Percentiles rank a stretch among this genome's conserved stretches.
Evolutionary conservation across 1,139 yeast species (phyloP).

Genomic region (Magnusiomyces ingens): DNA sequence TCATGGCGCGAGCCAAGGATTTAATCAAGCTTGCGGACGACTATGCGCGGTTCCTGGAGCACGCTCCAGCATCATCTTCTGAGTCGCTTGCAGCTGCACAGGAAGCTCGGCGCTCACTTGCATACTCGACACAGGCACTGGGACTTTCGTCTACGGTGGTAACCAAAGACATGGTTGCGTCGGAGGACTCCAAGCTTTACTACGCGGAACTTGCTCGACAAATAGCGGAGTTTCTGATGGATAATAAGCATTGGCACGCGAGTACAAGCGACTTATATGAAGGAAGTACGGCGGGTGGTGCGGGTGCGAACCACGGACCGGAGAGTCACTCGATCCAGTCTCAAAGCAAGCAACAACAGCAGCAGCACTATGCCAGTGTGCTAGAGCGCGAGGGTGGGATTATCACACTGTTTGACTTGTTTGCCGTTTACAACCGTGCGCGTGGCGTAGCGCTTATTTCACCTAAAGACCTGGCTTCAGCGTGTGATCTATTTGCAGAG

Average conservation of each 20-base stretch:
- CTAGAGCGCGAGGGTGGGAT: slow-evolving; percentile 47
- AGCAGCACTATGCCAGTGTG: slow-evolving; percentile 47
- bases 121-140: slow-evolving; percentile 30
- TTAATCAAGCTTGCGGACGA: slow-evolving; percentile 53
- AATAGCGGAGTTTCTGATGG: slow-evolving; percentile 46
- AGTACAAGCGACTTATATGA: background rate
- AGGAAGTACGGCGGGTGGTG: too few relatives aligned
- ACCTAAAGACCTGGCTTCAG: slow-evolving; percentile 49
- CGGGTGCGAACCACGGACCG: background rate
- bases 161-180: slow-evolving; percentile 31
- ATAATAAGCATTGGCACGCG: slow-evolving; percentile 4
- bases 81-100: slow-evolving; percentile 7
- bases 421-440: slow-evolving; percentile 53
- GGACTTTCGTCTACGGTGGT: slow-evolving; percentile 33
- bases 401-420: slow-evolving; percentile 54
- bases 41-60: slow-evolving; percentile 35
- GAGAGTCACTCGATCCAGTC: slow-evolving; percentile 24
- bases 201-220: slow-evolving; percentile 51
- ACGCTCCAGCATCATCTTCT: slow-evolving; percentile 18
- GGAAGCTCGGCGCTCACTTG: slow-evolving; percentile 26
- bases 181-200: slow-evolving; percentile 36
- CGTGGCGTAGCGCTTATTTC: slow-evolving; percentile 54
- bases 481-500: slow-evolving; percentile 43
- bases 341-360: slow-evolving; percentile 51
- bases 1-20: slow-evolving; percentile 74